Evolutionary conservation across 208 protist genomes (phyloP).

Genomic region (Leishmania amazonensis): DNA sequence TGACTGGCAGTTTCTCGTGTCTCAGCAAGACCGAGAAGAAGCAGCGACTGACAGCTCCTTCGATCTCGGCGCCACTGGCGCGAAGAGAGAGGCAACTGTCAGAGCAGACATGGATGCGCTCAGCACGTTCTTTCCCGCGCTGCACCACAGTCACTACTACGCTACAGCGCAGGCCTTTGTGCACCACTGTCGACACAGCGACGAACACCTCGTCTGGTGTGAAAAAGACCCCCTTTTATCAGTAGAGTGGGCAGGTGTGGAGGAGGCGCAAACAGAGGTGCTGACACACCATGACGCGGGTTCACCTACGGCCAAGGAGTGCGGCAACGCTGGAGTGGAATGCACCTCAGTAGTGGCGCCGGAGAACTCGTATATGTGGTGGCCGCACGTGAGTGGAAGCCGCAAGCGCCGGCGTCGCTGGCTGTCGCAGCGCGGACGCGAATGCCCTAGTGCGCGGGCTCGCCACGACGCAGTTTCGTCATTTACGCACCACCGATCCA

Average conservation of each 20-base stretch:
- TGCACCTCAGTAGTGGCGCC: background rate
- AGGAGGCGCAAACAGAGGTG: background rate
- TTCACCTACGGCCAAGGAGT: background rate
- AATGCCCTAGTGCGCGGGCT: background rate
- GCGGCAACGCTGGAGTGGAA: background rate
- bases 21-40: background rate
- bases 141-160: conserved; percentile 65
- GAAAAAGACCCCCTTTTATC: conserved; percentile 54
- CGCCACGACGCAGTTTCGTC: background rate
- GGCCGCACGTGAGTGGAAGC: background rate
- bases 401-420: conserved; percentile 26
- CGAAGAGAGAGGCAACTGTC: background rate
- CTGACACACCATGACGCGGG: background rate
- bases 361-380: background rate
- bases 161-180: conserved; percentile 43
- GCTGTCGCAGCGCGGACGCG: background rate
- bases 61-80: background rate
- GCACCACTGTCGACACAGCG: conserved; percentile 51
- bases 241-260: conserved; percentile 18
- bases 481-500: background rate
- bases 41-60: background rate
- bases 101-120: conserved; percentile 58
- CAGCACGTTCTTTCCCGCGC: conserved; percentile 58
- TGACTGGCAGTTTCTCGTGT: conserved; percentile 18
- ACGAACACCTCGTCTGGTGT: conserved; percentile 68